Evolutionary conservation across 2,329 filamentous ascomycete genomes (phyloP), one percentile per base, ranked within the genome.

Genomic region (Arachnopeziza araneosa): DNA sequence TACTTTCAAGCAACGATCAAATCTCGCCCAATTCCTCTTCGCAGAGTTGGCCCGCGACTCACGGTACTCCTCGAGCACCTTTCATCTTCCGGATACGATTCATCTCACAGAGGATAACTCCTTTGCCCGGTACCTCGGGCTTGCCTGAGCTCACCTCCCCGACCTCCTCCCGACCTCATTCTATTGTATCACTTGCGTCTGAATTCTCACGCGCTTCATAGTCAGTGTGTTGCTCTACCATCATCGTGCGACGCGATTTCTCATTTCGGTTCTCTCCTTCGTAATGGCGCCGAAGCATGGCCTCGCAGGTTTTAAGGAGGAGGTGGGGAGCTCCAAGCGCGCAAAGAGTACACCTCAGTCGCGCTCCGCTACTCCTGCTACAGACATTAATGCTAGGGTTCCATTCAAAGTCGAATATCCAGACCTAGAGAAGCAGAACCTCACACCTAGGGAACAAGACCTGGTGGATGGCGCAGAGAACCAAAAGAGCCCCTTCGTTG

Each of bases 261-360:
- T 19, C 17, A 44, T 12, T 19, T 19, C 36, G 10, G 17, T 8
- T 12, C 10, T 24, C 1, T 22, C 22, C 52, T n/a, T 50, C n/a
- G 54, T 30, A 19, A 70, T 70, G 68, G 66, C 68, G 30, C 67
- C 66, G n/a, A 70, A 70, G 61, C 67, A 66, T 60, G 67, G 63
- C 22, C 55, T 65, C 17, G 30, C 52, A 52, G 50, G 58, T 23
- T 50, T 56, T 21, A 56, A 60, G 12, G 49, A 57, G 21, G 59
- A 66, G 21, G 59, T 62, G 30, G 52, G 56, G 17, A n/a, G 50
- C 5, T 55, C 56, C 17, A 69, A 70, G 56, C 64, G 68, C 44
- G 58, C 63, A 54, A 70, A 67, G 60, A 62, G 50, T 9, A 61
- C 60, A 8, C 58, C 63, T 2, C 36, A 52, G 5, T 63, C 64